A percentile compares a stretch with the other conserved stretches of the same genome.
Evolutionary conservation across 768 basidiomycete species (phyloP).

Genomic region (Phlegmacium glaucopus): DNA sequence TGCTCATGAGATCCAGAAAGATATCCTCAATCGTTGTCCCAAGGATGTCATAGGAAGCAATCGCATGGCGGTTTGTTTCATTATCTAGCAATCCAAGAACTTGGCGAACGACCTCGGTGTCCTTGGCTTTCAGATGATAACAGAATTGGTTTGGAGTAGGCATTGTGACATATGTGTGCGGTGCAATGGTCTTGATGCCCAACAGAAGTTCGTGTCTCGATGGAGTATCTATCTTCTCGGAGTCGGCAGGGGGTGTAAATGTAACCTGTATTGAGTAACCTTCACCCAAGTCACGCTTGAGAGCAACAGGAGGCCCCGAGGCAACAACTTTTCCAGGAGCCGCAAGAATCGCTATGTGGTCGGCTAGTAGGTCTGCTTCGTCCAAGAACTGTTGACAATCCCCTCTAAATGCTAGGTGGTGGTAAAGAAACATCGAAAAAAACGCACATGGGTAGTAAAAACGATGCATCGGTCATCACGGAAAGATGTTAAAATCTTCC

Average conservation of each 20-base stretch:
- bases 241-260: slow-evolving; percentile 28
- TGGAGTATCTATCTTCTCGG: slow-evolving; percentile 26
- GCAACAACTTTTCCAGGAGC: slow-evolving; percentile 76
- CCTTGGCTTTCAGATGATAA: slow-evolving; percentile 62
- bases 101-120: slow-evolving; percentile 47
- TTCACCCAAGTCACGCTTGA: slow-evolving; percentile 68
- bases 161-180: slow-evolving; percentile 38
- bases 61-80: slow-evolving; percentile 31
- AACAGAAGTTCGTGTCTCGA: slow-evolving; percentile 32
- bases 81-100: slow-evolving; percentile 55
- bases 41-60: slow-evolving; percentile 61
- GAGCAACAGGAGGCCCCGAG: slow-evolving; percentile 66
- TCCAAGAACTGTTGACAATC: slow-evolving; percentile 55
- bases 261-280: slow-evolving; percentile 65
- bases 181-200: slow-evolving; percentile 41
- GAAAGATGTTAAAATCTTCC: slow-evolving; percentile 69
- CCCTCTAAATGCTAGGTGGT: background rate
- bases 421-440: background rate
- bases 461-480: slow-evolving; percentile 65
- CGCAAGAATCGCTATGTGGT: slow-evolving; percentile 71
- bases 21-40: slow-evolving; percentile 81
- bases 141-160: slow-evolving; percentile 40
- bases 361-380: slow-evolving; percentile 75
- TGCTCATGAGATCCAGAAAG: slow-evolving; percentile 68
- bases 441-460: slow-evolving; percentile 73